These are phyloP conservation scores for Singerocomus inundabilis DNA, from an alignment of 1,284 basidiomycete species.

Conservation along the genomic window DNA sequence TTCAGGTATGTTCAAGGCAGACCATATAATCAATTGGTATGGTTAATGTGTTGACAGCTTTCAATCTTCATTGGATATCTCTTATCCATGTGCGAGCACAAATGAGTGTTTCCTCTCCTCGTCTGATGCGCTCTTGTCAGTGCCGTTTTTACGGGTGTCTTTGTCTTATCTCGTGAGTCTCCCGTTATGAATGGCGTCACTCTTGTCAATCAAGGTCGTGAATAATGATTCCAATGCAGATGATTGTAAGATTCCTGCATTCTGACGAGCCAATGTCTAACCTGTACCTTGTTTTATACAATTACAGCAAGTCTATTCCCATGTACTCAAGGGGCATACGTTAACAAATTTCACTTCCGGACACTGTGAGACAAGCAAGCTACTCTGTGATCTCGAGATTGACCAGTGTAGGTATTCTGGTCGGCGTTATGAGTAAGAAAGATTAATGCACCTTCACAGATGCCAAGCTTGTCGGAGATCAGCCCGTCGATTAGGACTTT, in stretches of 20 bases:
- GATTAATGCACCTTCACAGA: constrained; percentile 26
- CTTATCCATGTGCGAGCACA: constrained; percentile 42
- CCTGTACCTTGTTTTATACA: constrained; percentile 56
- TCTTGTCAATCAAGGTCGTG: neutral
- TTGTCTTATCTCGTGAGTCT: constrained; percentile 44
- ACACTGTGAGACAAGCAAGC: constrained; percentile 43
- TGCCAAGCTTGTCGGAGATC: too few species aligned
- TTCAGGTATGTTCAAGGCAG: constrained; percentile 30
- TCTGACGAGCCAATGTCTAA: constrained; percentile 58
- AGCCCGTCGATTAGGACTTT: too few species aligned
- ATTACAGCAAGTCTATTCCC: constrained; percentile 38
- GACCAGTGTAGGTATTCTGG: constrained; percentile 46
- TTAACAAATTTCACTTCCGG: constrained; percentile 19
- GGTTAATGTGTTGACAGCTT: constrained; percentile 23
- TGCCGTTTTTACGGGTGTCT: constrained; percentile 50
- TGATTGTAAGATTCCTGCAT: constrained; percentile 60
- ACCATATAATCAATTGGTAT: fast-evolving
- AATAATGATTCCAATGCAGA: constrained; percentile 43
- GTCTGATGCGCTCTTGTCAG: constrained; percentile 25
- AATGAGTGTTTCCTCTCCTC: neutral
- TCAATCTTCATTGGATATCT: constrained; percentile 44
- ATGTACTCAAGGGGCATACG: neutral
- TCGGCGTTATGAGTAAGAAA: constrained; percentile 4
- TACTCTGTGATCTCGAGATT: constrained; percentile 58
- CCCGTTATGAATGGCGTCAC: too few species aligned